Percentiles rank a stretch among this genome's conserved stretches.
phyloP scores from a whole-genome alignment of 768 basidiomycete genomes.

The Collybiopsis confluens region DNA sequence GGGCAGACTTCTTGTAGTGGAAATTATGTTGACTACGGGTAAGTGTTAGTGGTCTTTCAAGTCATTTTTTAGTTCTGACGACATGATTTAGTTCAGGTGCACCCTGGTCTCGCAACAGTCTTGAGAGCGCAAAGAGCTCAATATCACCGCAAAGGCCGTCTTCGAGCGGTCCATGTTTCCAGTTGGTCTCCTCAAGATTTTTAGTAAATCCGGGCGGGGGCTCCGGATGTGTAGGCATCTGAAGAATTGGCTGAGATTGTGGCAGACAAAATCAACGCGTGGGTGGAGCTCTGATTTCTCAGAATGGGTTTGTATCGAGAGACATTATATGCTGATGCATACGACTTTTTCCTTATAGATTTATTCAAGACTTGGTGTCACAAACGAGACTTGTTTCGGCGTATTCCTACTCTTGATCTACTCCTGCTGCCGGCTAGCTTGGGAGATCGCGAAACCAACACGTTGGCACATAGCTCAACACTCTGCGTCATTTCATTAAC shows the following conservation, averaged over 20 bases:
- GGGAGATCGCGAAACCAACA: conserved; percentile 83
- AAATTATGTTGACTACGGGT: too few species aligned
- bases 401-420: too few species aligned
- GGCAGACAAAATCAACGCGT: conserved; percentile 65
- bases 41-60: too few species aligned
- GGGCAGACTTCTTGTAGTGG: too few species aligned
- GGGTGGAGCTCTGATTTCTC: conserved; percentile 47
- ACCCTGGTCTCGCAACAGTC: conserved; percentile 90
- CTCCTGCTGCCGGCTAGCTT: conserved; percentile 91
- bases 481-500: too few species aligned
- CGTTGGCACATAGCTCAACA: too few species aligned
- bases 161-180: conserved; percentile 82
- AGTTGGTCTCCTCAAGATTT: conserved; percentile 92
- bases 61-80: too few species aligned
- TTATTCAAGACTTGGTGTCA: conserved; percentile 94
- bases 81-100: conserved; percentile 92
- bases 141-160: conserved; percentile 86
- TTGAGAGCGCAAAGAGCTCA: too few species aligned
- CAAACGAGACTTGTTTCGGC: conserved; percentile 94
- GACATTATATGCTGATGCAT: neutral
- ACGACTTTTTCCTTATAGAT: conserved; percentile 39
- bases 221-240: conserved; percentile 76
- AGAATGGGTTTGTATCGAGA: neutral
- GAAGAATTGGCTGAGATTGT: conserved; percentile 62
- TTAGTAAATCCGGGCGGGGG: conserved; percentile 85